Conservation (phyloP, 345 rosid species). For the Populus ilicifolia region DNA sequence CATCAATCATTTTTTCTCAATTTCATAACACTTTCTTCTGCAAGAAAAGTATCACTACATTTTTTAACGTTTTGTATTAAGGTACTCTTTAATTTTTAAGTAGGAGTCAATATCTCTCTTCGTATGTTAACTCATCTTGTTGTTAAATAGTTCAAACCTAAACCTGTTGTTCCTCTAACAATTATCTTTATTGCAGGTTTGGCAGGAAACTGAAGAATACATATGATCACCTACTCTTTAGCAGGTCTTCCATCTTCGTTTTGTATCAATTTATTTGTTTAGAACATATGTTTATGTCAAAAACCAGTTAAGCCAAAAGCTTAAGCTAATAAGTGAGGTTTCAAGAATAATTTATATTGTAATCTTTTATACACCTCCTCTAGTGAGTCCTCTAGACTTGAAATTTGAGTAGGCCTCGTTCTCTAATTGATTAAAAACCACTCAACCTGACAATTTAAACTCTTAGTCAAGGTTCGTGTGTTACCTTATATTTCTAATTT, state of each 20-base stretch:
- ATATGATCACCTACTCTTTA: constrained; percentile 85
- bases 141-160: background rate
- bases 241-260: constrained; percentile 55
- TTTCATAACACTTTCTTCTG: too few relatives aligned
- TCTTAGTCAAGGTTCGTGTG: background rate
- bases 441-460: background rate
- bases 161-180: background rate
- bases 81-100: background rate
- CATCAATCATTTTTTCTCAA: background rate
- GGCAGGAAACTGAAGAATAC: constrained; percentile 87
- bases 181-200: constrained; percentile 57
- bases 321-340: too few relatives aligned
- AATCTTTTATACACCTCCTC: background rate
- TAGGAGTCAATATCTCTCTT: background rate
- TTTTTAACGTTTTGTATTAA: background rate
- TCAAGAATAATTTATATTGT: too few relatives aligned
- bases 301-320: too few relatives aligned
- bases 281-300: too few relatives aligned
- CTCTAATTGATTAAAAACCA: background rate
- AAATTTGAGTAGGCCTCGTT: background rate
- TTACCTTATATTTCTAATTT: background rate
- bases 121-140: background rate
- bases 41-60: too few relatives aligned
- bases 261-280: background rate
- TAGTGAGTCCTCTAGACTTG: background rate